Base-by-base conservation (phyloP, 345 rosid genomes). In the Geranium rotundifolium region DNA sequence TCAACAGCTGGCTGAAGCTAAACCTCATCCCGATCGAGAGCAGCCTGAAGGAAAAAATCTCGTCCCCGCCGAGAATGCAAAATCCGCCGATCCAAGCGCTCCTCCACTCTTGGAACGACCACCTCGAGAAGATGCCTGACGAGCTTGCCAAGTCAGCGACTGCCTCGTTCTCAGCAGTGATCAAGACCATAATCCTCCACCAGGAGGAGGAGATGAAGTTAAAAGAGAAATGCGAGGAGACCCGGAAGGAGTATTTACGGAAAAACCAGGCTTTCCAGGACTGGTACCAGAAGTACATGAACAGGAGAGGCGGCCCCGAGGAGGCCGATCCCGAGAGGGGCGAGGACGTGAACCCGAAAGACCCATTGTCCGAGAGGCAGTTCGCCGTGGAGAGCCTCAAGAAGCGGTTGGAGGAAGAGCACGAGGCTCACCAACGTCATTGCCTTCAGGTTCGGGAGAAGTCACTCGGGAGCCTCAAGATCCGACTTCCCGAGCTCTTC, bases 381-480 rank as follows among this genome's bases (percentile, higher is more conserved):
- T 78, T 75, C 6, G 83, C 56, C 1, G 90, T 92, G 49, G 90
- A 87, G 80, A 83, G 77, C 65, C 67, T 89, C 78, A 79, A 75
- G 72, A 89, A 85, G 81, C 85, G 82, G 69, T 69, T 86, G 75
- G 86, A 84, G 66, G 93, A 89, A 37, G 96, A 85, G 60, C 70
- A 62, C 9, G 95, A 87, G 74, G 84, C 77, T 60, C 80, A 87
- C 65, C 74, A 69, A 63, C 89, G 84, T 62, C 88, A 84, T 37
- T 84, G 98, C 77, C 62, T 83, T 72, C 98, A 92, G 72, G 97
- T 87, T 49, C 82, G 95, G 63, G 98, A 91, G 71, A 91, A 91
- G 73, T 91, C 96, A 16, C 74, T 91, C 3, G 90, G 90, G 64
- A 91, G 73, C 66, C 83, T 91, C 58, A 89, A 87, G 75, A 76